phyloP scores from a whole-genome alignment of 169 alveolate species.

The Eimeria brunetti region DNA sequence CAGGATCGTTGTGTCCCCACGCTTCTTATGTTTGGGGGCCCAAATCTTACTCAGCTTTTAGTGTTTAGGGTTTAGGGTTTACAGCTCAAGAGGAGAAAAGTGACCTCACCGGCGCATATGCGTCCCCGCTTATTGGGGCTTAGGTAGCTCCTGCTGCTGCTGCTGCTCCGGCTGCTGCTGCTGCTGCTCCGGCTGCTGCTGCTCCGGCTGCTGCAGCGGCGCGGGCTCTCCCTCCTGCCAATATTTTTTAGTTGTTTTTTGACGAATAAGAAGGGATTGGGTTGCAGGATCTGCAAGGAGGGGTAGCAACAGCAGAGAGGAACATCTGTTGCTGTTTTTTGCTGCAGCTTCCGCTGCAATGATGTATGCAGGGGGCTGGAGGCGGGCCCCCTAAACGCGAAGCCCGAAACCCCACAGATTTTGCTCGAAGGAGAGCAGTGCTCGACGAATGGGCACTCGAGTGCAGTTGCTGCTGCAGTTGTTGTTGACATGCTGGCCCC shows the following conservation, averaged over 20 bases:
- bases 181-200: constrained; percentile 13
- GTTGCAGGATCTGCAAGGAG: background rate
- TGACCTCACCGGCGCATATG: background rate
- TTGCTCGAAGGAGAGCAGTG: no score
- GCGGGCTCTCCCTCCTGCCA: background rate
- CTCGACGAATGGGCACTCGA: background rate
- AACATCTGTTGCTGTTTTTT: background rate
- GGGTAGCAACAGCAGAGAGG: background rate
- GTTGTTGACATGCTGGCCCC: background rate
- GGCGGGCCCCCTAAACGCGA: background rate
- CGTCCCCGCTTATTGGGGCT: constrained; percentile 48
- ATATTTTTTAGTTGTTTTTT: background rate
- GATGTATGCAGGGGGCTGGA: background rate
- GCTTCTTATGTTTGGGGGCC: background rate
- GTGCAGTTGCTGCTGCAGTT: background rate
- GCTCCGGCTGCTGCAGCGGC: background rate
- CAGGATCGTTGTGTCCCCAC: constrained; percentile 3
- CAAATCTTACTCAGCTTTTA: background rate
- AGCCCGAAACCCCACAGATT: background rate
- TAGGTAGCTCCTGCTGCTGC: constrained; percentile 20
- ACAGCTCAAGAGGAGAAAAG: background rate
- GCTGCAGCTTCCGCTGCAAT: constrained; percentile 1
- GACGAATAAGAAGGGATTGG: background rate
- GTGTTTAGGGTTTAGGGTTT: background rate
- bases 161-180: constrained; percentile 12